Base-by-base conservation (phyloP, 768 basidiomycete genomes). In the Auriculariales sp. region DNA sequence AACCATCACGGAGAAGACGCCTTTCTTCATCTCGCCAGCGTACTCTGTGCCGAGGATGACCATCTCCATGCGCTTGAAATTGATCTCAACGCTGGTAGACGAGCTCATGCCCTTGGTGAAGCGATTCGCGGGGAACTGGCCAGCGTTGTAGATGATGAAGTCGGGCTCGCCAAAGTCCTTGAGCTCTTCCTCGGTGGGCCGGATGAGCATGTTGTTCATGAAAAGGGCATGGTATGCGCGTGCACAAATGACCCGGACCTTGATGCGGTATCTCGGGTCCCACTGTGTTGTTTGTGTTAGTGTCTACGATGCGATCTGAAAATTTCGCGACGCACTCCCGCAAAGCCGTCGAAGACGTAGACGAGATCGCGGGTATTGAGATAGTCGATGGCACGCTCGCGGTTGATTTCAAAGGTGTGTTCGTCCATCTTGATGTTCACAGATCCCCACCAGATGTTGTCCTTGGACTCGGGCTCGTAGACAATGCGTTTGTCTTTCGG, bases 61-160 rank as follows among this genome's bases (percentile, higher is more conserved):
- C 95, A 99, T 99, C 68, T 99, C 95, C 91, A 92, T 95, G 33
- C 95, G 88, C 75, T 95, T 95, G 71, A 99, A 98, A 78, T 99
- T 99, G 74, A 99, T 90, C 70, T 97, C 94, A 46, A 99, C 94
- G 2, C 93, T 95, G 4, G 95, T 98, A 28, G 92, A 89, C 9
- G 92, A 95, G 54, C 90, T 94, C 95, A 98, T 98, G 67, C 95
- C 95, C 73, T 95, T 91, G 53, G 95, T 99, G 77, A 98, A 98
- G 36, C 95, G 86, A 67, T 99, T 99, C 58, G 95, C 95, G 12
- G 95, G 94, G 83, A 99, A 98, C 66, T 97, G 93, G 55, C 95
- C 95, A 42, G 95, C 95, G 67, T 98, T 98, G 79, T 98, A 97
- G 67, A 99, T 97, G 71, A 91, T 95, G 67, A 99, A 99, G 62